Base-by-base conservation (phyloP, 495 filamentous ascomycete species). In the Sordaria brevicollis region DNA sequence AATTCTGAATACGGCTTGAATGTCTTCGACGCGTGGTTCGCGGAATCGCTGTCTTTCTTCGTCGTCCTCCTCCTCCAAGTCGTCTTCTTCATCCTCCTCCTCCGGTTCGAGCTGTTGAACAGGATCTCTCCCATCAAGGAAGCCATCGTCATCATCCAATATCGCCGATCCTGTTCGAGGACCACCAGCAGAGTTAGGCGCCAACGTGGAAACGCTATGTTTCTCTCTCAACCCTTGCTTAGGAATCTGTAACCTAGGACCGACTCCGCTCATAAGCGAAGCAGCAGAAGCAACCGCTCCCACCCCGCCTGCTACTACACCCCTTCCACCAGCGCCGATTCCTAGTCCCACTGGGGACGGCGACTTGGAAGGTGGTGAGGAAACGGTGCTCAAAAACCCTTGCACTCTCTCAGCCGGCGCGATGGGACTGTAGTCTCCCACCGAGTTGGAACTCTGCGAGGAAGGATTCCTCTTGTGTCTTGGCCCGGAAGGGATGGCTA, bases 1-100 rank as follows among this genome's bases (percentile, higher is more conserved):
- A 36, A 93, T 93, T 73, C 93, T 93, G 71, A 93, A 92, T 0
- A 97, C 90, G 29, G 96, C 89, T 78, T 98, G 96, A 21, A 97
- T 82, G 77, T 99, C 95, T 38, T 89, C 86, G 9, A 87, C 77
- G 3, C 83, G 72, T 0, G 80, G 84, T 73, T 88, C 84, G 11
- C 81, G 82, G 35, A 83, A 82, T n/a, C 78, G 79, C 15, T 73
- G 15, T 70, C 68, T 13, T 72, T 70, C 10, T 71, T 72, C 49
- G 74, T 66, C 33, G 2, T 79, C 77, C 19, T 79, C 77, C 9
- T 73, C 74, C 9, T 76, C 77, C 36, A 36, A 21, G 31, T 17
- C 43, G 17, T 69, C 71, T 7, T 69, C 77, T n/a, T 73, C 75
- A 34, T 57, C 49, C 15, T 67, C 70, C 2, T 71, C 75, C 1